These are phyloP conservation scores for Pseudonectria buxi DNA, from an alignment of 2,329 filamentous ascomycete genomes.

Conservation along the genomic window DNA sequence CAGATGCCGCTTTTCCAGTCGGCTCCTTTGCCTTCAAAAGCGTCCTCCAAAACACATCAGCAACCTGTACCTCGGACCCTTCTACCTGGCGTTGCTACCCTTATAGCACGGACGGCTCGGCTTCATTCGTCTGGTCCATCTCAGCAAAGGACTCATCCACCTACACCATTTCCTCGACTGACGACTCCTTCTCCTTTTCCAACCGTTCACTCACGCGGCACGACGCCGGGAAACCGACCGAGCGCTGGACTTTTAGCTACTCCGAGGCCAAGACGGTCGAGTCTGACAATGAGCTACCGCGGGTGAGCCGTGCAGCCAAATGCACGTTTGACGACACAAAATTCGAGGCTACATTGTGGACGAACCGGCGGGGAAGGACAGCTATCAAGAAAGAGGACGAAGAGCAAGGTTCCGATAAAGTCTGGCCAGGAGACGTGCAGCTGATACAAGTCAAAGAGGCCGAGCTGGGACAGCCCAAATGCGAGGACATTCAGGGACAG, in stretches of 20 bases:
- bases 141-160: conserved; percentile 28
- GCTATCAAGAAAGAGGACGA: conserved; percentile 12
- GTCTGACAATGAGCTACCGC: conserved; percentile 37
- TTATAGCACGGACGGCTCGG: conserved; percentile 35
- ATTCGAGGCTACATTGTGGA: conserved; percentile 55
- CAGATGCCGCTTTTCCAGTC: conserved; percentile 42
- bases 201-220: conserved; percentile 43
- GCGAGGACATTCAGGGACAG: conserved; percentile 35
- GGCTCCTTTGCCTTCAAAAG: conserved; percentile 58
- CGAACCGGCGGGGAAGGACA: conserved; percentile 28
- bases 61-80: conserved; percentile 51
- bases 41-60: conserved; percentile 45
- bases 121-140: conserved; percentile 59
- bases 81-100: conserved; percentile 59
- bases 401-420: conserved; percentile 22
- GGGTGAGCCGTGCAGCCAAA: conserved; percentile 37
- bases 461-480: conserved; percentile 42
- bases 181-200: conserved; percentile 50
- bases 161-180: conserved; percentile 48
- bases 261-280: conserved; percentile 45
- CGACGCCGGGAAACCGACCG: conserved; percentile 39
- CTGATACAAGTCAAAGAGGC: conserved; percentile 43
- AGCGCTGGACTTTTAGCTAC: conserved; percentile 54
- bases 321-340: conserved; percentile 54
- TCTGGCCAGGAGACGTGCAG: conserved; percentile 54